Percentiles rank a stretch among this genome's conserved stretches.
These are phyloP conservation scores for Ceriops decandra DNA, from an alignment of 345 rosid genomes.

Conservation along the genomic window DNA sequence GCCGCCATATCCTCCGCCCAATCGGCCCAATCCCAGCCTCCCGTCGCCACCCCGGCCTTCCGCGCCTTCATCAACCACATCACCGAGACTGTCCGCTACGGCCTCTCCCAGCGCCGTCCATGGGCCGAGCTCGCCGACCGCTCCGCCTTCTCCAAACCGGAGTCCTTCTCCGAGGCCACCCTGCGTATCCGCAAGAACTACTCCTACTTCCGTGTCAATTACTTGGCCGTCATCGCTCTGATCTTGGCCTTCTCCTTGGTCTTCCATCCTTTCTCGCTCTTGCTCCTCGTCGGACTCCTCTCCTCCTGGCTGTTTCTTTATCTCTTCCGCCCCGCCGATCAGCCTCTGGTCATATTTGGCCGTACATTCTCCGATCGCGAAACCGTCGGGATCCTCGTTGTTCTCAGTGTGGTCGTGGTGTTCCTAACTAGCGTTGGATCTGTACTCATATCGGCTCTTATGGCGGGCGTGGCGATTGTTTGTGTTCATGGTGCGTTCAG, in stretches of 20 bases:
- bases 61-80: constrained; percentile 41
- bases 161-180: constrained; percentile 59
- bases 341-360: constrained; percentile 57
- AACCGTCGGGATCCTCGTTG: constrained; percentile 55
- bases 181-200: constrained; percentile 67
- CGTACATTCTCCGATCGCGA: constrained; percentile 62
- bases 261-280: constrained; percentile 63
- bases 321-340: constrained; percentile 70
- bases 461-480: constrained; percentile 56
- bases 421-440: constrained; percentile 78
- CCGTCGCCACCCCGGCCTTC: constrained; percentile 47
- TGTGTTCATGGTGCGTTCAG: constrained; percentile 76
- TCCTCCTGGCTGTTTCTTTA: constrained; percentile 75
- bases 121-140: constrained; percentile 68
- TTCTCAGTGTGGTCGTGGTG: constrained; percentile 55
- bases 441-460: constrained; percentile 58
- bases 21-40: constrained; percentile 30
- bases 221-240: constrained; percentile 31
- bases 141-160: constrained; percentile 61
- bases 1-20: constrained; percentile 12
- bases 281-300: constrained; percentile 56
- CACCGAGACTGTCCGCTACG: constrained; percentile 39
- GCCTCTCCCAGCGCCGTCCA: constrained; percentile 51
- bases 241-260: constrained; percentile 44
- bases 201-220: constrained; percentile 60